Percentiles rank a stretch among this genome's conserved stretches.
phyloP scores from a whole-genome alignment of 495 filamentous ascomycete species.

The Hyaloscypha finlandica region DNA sequence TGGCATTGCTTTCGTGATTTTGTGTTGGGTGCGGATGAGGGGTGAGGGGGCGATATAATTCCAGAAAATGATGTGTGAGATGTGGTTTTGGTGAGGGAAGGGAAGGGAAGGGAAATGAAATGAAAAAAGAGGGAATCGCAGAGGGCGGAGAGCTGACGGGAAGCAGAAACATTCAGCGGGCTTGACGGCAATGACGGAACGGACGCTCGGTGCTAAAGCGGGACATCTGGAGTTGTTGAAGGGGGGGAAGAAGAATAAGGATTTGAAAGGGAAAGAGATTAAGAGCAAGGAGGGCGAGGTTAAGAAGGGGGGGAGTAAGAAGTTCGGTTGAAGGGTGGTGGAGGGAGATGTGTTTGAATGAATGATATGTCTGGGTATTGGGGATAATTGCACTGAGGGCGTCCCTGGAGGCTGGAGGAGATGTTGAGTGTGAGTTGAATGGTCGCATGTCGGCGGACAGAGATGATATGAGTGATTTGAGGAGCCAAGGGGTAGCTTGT shows the following conservation, averaged over 20 bases:
- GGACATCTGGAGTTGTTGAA: slow-evolving; percentile 73
- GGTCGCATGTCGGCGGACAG: background rate
- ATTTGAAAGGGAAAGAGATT: slow-evolving; percentile 37
- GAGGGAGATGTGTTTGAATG: background rate
- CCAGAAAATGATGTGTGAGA: too few species aligned
- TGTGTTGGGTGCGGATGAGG: too few species aligned
- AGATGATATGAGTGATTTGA: too few species aligned
- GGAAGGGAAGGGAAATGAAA: too few species aligned
- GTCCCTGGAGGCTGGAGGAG: too few species aligned
- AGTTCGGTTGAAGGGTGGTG: slow-evolving; percentile 31
- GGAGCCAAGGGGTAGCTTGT: background rate
- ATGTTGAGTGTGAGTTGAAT: background rate
- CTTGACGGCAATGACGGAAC: slow-evolving; percentile 64
- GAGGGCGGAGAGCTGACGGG: background rate
- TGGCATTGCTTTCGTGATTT: too few species aligned
- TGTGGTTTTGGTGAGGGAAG: too few species aligned
- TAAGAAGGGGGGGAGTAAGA: slow-evolving; percentile 35
- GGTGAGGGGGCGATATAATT: too few species aligned
- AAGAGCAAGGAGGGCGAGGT: slow-evolving; percentile 27
- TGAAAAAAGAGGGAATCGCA: slow-evolving; percentile 53
- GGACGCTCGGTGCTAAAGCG: slow-evolving; percentile 64
- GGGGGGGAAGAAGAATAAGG: slow-evolving; percentile 63
- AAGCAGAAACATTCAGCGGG: slow-evolving; percentile 66
- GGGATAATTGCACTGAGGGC: too few species aligned
- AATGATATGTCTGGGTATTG: too few species aligned